Evolutionary conservation across 768 basidiomycete species (phyloP).

Genomic region (Calocera viscosa): DNA sequence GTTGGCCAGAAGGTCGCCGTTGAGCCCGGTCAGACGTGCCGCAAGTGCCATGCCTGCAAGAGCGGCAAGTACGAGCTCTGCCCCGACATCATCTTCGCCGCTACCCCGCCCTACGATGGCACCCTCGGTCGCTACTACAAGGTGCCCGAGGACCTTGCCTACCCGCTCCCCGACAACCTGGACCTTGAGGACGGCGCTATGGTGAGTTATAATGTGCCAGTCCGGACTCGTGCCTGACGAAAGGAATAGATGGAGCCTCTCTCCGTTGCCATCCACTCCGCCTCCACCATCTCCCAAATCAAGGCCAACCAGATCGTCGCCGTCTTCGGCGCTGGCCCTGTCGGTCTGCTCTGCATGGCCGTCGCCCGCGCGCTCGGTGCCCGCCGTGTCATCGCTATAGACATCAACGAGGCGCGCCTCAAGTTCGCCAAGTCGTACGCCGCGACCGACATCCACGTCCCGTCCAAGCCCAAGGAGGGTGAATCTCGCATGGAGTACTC

Average conservation of each 20-base stretch:
- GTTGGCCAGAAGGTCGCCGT: constrained; percentile 80
- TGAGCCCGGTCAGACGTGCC: constrained; percentile 81
- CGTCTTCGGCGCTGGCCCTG: constrained; percentile 80
- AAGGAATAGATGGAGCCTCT: constrained; percentile 77
- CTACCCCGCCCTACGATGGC: constrained; percentile 87
- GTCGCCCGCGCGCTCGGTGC: constrained; percentile 93
- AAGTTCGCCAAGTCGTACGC: constrained; percentile 78
- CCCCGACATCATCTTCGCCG: constrained; percentile 74
- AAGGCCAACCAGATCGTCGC: constrained; percentile 62
- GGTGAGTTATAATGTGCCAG: constrained; percentile 33
- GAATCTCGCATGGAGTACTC: constrained; percentile 64
- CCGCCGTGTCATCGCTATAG: constrained; percentile 68
- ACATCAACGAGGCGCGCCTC: constrained; percentile 61
- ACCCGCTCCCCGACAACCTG: constrained; percentile 68
- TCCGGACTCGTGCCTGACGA: background rate
- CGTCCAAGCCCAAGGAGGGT: constrained; percentile 40
- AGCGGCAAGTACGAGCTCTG: constrained; percentile 80
- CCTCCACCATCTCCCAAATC: constrained; percentile 61
- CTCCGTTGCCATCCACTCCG: constrained; percentile 82
- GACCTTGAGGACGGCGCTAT: constrained; percentile 90
- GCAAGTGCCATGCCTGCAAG: constrained; percentile 74
- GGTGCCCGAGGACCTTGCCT: constrained; percentile 74
- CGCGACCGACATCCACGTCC: constrained; percentile 58
- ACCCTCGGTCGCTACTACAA: constrained; percentile 79
- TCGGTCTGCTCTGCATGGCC: constrained; percentile 75